A percentile compares a stretch with the other conserved stretches of the same genome.
phyloP scores from a whole-genome alignment of 2,329 filamentous ascomycete species.

The Colletotrichum sp. region DNA sequence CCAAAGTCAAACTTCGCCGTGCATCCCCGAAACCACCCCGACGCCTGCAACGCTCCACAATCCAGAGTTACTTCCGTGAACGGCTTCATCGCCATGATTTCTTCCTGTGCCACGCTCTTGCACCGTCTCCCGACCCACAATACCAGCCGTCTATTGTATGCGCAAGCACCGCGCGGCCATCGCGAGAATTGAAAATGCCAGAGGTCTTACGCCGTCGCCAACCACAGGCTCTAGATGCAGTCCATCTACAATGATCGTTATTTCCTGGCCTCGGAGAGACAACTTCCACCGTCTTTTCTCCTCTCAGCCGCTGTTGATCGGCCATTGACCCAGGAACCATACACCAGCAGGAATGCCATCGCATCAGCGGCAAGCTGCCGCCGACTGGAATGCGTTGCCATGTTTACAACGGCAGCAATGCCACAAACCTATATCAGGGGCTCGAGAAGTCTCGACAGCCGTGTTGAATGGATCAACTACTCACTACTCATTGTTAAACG shows the following conservation, averaged over 20 bases:
- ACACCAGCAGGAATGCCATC: conserved; percentile 9
- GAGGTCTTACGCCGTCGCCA: neutral
- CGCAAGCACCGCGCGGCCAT: neutral
- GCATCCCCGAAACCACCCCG: neutral
- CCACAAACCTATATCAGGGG: conserved; percentile 18
- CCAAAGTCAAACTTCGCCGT: neutral
- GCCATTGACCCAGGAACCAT: conserved; percentile 8
- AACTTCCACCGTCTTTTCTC: neutral
- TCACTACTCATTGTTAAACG: neutral
- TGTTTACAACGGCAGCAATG: neutral
- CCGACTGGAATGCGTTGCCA: conserved; percentile 21
- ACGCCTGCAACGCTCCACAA: neutral
- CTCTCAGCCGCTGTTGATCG: neutral
- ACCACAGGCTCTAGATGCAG: neutral
- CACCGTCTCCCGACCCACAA: neutral
- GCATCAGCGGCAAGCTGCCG: neutral
- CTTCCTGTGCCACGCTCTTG: neutral
- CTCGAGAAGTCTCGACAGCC: conserved; percentile 16
- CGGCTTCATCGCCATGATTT: neutral
- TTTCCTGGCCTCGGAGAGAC: neutral
- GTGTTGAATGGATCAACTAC: neutral
- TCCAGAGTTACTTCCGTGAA: neutral
- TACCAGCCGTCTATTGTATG: neutral
- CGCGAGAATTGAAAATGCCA: neutral
- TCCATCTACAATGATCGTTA: neutral